Evolutionary conservation across 805 yeast genomes (phyloP).

Genomic region (Metahyphopichia silvanorum): DNA sequence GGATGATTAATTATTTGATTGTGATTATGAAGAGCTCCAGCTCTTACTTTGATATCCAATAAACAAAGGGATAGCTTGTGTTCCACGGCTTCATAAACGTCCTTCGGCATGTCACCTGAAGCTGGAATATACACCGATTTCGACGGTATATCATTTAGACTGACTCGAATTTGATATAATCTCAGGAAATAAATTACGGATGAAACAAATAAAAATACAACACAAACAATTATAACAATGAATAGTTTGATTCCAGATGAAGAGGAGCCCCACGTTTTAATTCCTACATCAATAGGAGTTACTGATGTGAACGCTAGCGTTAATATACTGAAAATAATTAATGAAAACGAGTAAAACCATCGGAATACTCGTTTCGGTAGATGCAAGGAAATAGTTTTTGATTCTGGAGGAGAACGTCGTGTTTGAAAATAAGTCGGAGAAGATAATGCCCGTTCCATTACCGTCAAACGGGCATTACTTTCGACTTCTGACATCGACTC

Average conservation of each 20-base stretch:
- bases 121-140: conserved; percentile 60
- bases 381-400: neutral
- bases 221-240: conserved; percentile 72
- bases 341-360: conserved; percentile 28
- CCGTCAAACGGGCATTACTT: no score
- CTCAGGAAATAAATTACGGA: conserved; percentile 56
- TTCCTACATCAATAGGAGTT: conserved; percentile 77
- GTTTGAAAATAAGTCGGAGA: no score
- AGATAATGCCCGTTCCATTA: no score
- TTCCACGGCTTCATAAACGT: conserved; percentile 22
- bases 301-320: conserved; percentile 60
- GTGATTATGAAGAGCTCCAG: conserved; percentile 32
- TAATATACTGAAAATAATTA: conserved; percentile 17
- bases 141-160: conserved; percentile 75
- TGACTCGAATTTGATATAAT: conserved; percentile 51
- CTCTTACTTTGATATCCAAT: conserved; percentile 25
- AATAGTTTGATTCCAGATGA: conserved; percentile 76
- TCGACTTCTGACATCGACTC: no score
- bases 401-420: no score
- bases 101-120: conserved; percentile 45
- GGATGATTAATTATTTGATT: conserved; percentile 28
- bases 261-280: conserved; percentile 48
- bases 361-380: conserved; percentile 18
- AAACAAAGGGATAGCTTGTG: conserved; percentile 22
- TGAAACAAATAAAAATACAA: conserved; percentile 50